phyloP scores from a whole-genome alignment of 2,329 filamentous ascomycete genomes.

The Monosporascus ibericus region DNA sequence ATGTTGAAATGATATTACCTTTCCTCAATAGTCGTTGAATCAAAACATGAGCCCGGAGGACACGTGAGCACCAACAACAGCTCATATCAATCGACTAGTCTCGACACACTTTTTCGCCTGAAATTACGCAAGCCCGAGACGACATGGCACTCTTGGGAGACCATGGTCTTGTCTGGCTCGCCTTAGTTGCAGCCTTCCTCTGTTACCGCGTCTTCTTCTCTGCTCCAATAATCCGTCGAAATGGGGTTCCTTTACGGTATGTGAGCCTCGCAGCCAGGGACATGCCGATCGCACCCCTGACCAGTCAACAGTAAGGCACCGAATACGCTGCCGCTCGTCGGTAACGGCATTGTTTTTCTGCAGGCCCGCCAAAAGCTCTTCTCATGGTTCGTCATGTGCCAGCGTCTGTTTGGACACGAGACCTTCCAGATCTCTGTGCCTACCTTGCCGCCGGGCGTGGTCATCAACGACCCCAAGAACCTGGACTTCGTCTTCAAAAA shows the following conservation, averaged over 20 bases:
- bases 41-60: neutral
- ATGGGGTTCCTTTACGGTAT: slow-evolving; percentile 28
- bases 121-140: neutral
- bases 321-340: slow-evolving; percentile 47
- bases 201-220: slow-evolving; percentile 18
- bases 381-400: slow-evolving; percentile 55
- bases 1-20: neutral
- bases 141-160: slow-evolving; percentile 8
- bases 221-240: slow-evolving; percentile 16
- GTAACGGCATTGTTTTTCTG: slow-evolving; percentile 57
- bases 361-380: slow-evolving; percentile 55
- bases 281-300: slow-evolving; percentile 3
- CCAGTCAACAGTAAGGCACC: slow-evolving; percentile 36
- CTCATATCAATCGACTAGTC: too few species aligned
- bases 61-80: too few species aligned
- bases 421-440: slow-evolving; percentile 59
- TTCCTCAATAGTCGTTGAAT: neutral
- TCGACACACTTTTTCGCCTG: too few species aligned
- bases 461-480: slow-evolving; percentile 56
- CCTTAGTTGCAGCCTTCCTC: slow-evolving; percentile 10
- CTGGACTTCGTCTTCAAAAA: slow-evolving; percentile 58
- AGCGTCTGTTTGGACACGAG: slow-evolving; percentile 49
- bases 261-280: neutral
- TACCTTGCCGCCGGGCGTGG: slow-evolving; percentile 54
- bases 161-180: slow-evolving; percentile 11